Base-by-base conservation (phyloP, 139 green algal genomes). In the Coccomyxa sp. region DNA sequence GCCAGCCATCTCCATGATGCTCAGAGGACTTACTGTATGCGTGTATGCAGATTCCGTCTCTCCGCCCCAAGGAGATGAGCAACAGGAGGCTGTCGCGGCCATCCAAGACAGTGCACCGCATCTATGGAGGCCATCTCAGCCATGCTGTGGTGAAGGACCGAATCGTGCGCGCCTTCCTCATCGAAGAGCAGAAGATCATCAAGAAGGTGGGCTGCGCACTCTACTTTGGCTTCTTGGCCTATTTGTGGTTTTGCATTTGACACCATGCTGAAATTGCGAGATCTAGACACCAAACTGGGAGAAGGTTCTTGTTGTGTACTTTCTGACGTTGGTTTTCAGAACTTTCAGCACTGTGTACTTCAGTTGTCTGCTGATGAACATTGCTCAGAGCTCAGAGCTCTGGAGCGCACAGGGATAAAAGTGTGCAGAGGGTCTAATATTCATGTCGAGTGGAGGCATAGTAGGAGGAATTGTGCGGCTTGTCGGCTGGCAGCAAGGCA, bases 121-220 rank as follows among this genome's bases (percentile, higher is more conserved):
- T 94, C 51, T 99, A 99, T 85, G 97, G 97, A 81, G 97, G 97
- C 68, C 88, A 92, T 89, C 92, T 99, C 57, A 93, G 89, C 75
- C 91, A 94, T 84, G 86, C 82, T 68, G 93, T 97, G 13, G 96
- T 99, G 27, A 89, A 88, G 74, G 94, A 98, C 88, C 93, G 94
- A 58, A 99, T 99, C 87, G 88, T 99, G 57, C 86, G 96, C 31
- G 96, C 96, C 51, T 99, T 99, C 90, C 90, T 99, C 67, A 94
- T 99, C 27, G 96, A 99, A 93, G 96, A 99, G 93, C 96, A 99
- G 92, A 99, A 99, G 94, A 99, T 99, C 84, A 96, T 99, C 21
- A 98, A 98, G 94, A 98, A 98, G 94, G 96, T 98, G 27, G 14
- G 31, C 16, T 1, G 76, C 16, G 32, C 15, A 0, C 30, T 27